phyloP scores from a whole-genome alignment of 352 stramenopile species.

The Phytophthora meadii region DNA sequence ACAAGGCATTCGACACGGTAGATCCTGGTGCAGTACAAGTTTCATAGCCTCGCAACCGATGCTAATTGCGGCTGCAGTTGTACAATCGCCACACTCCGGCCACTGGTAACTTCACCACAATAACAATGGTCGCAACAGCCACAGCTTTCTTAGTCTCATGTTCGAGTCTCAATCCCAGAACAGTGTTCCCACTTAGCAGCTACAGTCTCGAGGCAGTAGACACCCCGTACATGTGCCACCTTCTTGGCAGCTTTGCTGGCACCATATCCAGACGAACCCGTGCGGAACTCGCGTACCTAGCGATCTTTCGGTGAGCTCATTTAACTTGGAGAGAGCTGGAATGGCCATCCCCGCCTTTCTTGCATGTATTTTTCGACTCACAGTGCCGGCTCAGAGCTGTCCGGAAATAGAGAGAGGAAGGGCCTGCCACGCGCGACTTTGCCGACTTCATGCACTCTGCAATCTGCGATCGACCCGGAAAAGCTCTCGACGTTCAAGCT shows the following conservation, averaged over 20 bases:
- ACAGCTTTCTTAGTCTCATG: constrained; percentile 1
- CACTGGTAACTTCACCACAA: constrained; percentile 2
- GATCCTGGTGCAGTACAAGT: too few relatives aligned
- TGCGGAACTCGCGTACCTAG: constrained; percentile 19
- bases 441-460: constrained; percentile 22
- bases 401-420: constrained; percentile 46
- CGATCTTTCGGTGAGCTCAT: constrained; percentile 18
- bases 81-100: constrained; percentile 6
- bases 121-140: not conserved
- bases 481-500: constrained; percentile 2
- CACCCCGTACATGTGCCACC: too few relatives aligned
- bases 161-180: too few relatives aligned
- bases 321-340: not conserved
- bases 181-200: too few relatives aligned
- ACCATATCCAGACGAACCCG: constrained; percentile 17
- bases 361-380: constrained; percentile 35
- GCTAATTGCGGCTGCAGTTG: not conserved
- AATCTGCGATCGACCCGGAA: constrained; percentile 23
- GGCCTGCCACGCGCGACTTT: constrained; percentile 24
- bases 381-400: constrained; percentile 17
- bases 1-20: too few relatives aligned
- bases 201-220: too few relatives aligned
- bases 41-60: too few relatives aligned
- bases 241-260: too few relatives aligned
- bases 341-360: constrained; percentile 8